Conservation (phyloP, 2,329 filamentous ascomycete species). For the Fusarium tricinctum region DNA sequence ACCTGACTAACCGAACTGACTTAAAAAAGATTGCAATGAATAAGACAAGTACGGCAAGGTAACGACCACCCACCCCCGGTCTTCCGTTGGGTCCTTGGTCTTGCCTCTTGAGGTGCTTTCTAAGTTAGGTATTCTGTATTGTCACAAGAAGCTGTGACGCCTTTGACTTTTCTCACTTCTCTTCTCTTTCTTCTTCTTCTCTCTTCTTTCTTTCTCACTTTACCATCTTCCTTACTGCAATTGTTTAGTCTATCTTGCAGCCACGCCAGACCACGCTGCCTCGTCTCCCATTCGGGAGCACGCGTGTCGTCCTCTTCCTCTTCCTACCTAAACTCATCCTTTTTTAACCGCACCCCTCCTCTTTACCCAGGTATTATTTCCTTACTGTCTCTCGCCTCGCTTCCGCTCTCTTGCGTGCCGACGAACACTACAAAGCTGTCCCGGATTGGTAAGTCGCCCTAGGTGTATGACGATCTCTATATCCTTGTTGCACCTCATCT, state of each 20-base stretch:
- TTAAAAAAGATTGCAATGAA: not conserved
- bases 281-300: slow-evolving; percentile 28
- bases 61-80: slow-evolving; percentile 10
- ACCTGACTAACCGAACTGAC: not conserved
- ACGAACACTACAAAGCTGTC: slow-evolving; percentile 19
- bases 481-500: slow-evolving; percentile 34
- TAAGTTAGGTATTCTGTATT: slow-evolving; percentile 17
- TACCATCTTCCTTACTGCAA: not conserved
- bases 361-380: not conserved
- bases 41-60: not conserved
- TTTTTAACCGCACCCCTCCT: slow-evolving; percentile 7
- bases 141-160: slow-evolving; percentile 33
- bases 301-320: slow-evolving; percentile 8
- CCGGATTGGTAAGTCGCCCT: slow-evolving; percentile 47
- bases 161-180: slow-evolving; percentile 23
- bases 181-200: not conserved
- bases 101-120: slow-evolving; percentile 5
- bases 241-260: too few species aligned
- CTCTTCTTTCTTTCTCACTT: not conserved
- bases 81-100: not conserved
- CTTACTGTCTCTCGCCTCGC: not conserved
- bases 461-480: slow-evolving; percentile 49
- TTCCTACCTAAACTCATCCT: not conserved
- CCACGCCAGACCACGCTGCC: not conserved
- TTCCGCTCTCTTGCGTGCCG: slow-evolving; percentile 2